Evolutionary conservation across 306 rosid genomes (phyloP).

Genomic region (Castanea sativa): DNA sequence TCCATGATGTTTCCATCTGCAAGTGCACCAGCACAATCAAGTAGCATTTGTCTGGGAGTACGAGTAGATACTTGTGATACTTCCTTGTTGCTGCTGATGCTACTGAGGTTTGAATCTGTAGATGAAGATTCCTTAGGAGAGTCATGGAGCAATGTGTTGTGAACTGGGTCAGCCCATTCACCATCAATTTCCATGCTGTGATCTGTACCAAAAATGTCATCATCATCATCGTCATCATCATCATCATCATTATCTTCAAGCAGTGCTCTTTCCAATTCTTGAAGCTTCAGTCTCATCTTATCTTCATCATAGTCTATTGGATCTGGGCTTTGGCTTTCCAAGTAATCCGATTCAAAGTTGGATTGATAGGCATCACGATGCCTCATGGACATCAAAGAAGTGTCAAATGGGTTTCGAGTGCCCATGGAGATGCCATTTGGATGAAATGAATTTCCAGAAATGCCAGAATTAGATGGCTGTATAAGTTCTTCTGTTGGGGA

Average conservation of each 20-base stretch:
- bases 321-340: slow-evolving; percentile 59
- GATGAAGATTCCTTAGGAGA: slow-evolving; percentile 79
- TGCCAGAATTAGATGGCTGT: slow-evolving; percentile 51
- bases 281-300: slow-evolving; percentile 71
- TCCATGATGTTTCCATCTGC: slow-evolving; percentile 65
- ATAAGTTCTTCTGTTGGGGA: slow-evolving; percentile 60
- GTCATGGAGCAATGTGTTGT: slow-evolving; percentile 45
- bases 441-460: slow-evolving; percentile 51
- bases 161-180: slow-evolving; percentile 65
- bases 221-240: slow-evolving; percentile 48
- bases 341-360: slow-evolving; percentile 44
- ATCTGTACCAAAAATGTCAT: slow-evolving; percentile 32
- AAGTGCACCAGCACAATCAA: slow-evolving; percentile 72
- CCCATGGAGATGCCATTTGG: slow-evolving; percentile 38
- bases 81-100: slow-evolving; percentile 63
- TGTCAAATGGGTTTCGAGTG: slow-evolving; percentile 37
- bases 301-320: slow-evolving; percentile 41
- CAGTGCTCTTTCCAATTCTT: slow-evolving; percentile 83
- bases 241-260: slow-evolving; percentile 63
- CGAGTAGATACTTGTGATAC: slow-evolving; percentile 36
- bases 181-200: slow-evolving; percentile 85
- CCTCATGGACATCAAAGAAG: slow-evolving; percentile 33
- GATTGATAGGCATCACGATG: slow-evolving; percentile 36
- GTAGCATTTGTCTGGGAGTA: slow-evolving; percentile 63
- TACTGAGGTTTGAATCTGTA: slow-evolving; percentile 55